A percentile compares a stretch with the other conserved stretches of the same genome.
phyloP scores from a whole-genome alignment of 371 early-diverging fungal species.

The Haplosporangium sp. region DNA sequence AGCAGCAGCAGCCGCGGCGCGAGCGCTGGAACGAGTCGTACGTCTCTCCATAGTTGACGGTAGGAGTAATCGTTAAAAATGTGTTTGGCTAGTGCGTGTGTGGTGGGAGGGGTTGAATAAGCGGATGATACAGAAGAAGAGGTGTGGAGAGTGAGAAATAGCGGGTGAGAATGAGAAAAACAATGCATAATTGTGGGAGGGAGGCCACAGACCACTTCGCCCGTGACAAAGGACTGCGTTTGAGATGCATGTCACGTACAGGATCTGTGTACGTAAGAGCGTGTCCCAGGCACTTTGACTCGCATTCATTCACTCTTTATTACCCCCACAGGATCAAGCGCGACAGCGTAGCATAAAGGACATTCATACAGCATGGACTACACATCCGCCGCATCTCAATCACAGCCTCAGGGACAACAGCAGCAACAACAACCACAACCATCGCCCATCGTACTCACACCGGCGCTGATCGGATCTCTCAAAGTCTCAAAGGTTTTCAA shows the following conservation, averaged over 20 bases:
- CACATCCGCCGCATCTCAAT: neutral
- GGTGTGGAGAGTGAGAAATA: neutral
- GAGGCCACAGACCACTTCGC: constrained; percentile 1
- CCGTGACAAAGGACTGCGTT: neutral
- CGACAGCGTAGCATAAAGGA: no score
- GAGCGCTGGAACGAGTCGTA: constrained; percentile 43
- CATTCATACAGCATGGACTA: constrained; percentile 3
- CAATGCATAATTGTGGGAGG: neutral
- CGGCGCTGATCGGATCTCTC: constrained; percentile 48
- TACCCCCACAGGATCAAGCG: no score
- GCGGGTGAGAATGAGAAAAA: neutral
- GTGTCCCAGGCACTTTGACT: no score
- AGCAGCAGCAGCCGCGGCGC: constrained; percentile 20
- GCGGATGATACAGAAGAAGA: neutral
- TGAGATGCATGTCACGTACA: no score
- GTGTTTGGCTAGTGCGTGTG: neutral
- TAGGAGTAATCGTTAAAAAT: neutral
- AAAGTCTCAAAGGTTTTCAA: constrained; percentile 74
- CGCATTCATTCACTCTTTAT: no score
- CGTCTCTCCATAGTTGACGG: constrained; percentile 39
- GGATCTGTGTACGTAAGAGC: no score
- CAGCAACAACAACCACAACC: constrained; percentile 18
- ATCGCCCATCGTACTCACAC: constrained; percentile 51
- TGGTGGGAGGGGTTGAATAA: neutral
- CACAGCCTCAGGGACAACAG: constrained; percentile 6